phyloP scores from a whole-genome alignment of 345 rosid species.

The thale cress (Arabidopsis thaliana) region DNA sequence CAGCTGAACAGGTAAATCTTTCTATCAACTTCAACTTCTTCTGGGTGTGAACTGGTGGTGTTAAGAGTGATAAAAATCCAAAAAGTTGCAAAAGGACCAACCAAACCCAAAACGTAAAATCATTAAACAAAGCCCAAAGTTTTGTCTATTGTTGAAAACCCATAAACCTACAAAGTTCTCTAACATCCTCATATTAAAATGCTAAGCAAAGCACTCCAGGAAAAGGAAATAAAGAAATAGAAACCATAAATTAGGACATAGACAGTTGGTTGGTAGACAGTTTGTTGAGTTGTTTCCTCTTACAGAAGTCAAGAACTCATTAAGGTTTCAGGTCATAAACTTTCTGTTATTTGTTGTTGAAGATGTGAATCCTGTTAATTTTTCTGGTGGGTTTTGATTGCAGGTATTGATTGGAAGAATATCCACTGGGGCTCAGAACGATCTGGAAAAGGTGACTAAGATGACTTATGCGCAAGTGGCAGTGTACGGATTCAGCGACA shows the following conservation, averaged over 20 bases:
- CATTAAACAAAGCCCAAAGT: conserved; percentile 1
- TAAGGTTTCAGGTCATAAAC: conserved; percentile 9
- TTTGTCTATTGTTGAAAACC: neutral
- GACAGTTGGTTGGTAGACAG: conserved; percentile 3
- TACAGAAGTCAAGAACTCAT: conserved; percentile 2
- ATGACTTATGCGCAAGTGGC: conserved; percentile 97
- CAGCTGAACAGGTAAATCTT: conserved; percentile 84
- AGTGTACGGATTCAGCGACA: conserved; percentile 93
- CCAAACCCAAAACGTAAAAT: neutral
- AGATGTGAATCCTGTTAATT: conserved; percentile 14
- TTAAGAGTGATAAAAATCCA: neutral
- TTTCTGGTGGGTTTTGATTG: conserved; percentile 20
- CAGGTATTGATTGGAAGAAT: conserved; percentile 89
- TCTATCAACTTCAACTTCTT: conserved; percentile 4
- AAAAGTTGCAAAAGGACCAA: neutral
- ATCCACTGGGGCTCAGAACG: conserved; percentile 95
- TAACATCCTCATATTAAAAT: neutral
- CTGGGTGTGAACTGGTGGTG: neutral
- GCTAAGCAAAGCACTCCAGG: neutral
- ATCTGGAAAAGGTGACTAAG: conserved; percentile 94
- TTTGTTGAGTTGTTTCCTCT: neutral
- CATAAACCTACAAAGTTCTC: neutral
- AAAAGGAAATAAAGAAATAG: neutral
- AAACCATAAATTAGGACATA: conserved; percentile 1
- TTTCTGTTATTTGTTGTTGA: neutral